phyloP scores from a whole-genome alignment of 805 yeast genomes.

The Candida easanensis region DNA sequence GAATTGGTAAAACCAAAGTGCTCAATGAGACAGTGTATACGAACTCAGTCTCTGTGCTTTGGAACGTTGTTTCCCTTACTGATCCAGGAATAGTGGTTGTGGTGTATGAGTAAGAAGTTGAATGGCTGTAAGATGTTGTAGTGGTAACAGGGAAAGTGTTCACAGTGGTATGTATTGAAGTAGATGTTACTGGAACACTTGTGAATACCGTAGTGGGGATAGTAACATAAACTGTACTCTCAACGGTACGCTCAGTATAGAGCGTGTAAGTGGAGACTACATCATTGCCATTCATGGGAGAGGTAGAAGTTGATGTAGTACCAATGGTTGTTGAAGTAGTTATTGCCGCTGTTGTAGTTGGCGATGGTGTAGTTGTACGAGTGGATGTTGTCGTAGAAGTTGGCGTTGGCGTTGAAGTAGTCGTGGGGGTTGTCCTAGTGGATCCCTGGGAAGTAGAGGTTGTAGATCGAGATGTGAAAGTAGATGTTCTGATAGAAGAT shows the following conservation, averaged over 20 bases:
- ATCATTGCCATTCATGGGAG: slow-evolving; percentile 19
- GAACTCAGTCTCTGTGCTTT: slow-evolving; percentile 6
- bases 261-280: slow-evolving; percentile 19
- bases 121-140: slow-evolving; percentile 5
- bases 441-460: too few species aligned
- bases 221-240: slow-evolving; percentile 2
- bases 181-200: slow-evolving; percentile 5
- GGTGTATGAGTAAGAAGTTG: slow-evolving; percentile 12
- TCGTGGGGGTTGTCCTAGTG: slow-evolving; percentile 8
- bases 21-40: slow-evolving; percentile 3
- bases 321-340: slow-evolving; percentile 22
- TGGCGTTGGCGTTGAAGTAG: slow-evolving; percentile 2
- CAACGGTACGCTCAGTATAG: slow-evolving; percentile 1
- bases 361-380: slow-evolving; percentile 5
- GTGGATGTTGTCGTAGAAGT: slow-evolving; percentile 2
- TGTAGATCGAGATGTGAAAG: too few species aligned
- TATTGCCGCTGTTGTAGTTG: slow-evolving; percentile 11
- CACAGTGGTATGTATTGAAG: slow-evolving; percentile 2
- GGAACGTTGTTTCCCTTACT: not conserved
- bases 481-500: not conserved
- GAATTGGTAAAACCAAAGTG: slow-evolving; percentile 18
- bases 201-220: slow-evolving; percentile 8
- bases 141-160: slow-evolving; percentile 5
- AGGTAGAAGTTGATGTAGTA: slow-evolving; percentile 10
- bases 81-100: slow-evolving; percentile 14